Base-by-base conservation (phyloP, 2,329 filamentous ascomycete species). In the Venturiaceae sp. region DNA sequence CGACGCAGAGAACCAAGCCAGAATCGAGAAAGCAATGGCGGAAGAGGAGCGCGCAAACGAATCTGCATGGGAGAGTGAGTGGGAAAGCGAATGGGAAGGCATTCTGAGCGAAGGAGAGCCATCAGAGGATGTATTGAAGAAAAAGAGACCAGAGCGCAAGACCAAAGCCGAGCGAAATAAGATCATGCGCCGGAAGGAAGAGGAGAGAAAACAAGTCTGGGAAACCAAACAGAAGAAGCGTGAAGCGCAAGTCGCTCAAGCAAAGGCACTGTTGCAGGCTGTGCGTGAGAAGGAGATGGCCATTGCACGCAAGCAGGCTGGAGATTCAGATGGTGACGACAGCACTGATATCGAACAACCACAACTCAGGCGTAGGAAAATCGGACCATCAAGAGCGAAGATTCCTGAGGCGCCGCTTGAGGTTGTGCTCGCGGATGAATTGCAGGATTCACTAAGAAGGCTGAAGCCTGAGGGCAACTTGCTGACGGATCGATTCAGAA, bases 391-490 rank as follows among this genome's bases (percentile, higher is more conserved):
- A 26, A 77, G 79, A 63, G 87, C 88, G 65, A 66, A 30, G 13
- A 54, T 94, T 47, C 91, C 90, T 0, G 86, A 94, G 68, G 88
- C 76, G 11, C 72, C 73, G 2, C 69, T 79, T 8, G 77, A 80
- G 65, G 72, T 80, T 55, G 74, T 77, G 6, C 69, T 79, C 5
- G 72, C 75, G 47, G 77, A 79, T 58, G 77, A 80, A 63, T 69
- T 80, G 26, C 72, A 76, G 64, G 77, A 80, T 58, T 78, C 76
- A 1, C 67, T 80, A 55, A 71, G 77, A 41, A 71, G 72, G 41
- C 69, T 80, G 63, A 95, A 92, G 73, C 94, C 94, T 0, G 94
- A 99, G 72, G 94, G 94, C n/a, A 97, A 96, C 69, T 76, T 96
- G 39, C 78, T 99, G 65, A 90, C 90, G 64, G 94, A 99, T 68